Evolutionary conservation across 2,329 filamentous ascomycete genomes (phyloP).

Genomic region (Grosmannia penicillata): DNA sequence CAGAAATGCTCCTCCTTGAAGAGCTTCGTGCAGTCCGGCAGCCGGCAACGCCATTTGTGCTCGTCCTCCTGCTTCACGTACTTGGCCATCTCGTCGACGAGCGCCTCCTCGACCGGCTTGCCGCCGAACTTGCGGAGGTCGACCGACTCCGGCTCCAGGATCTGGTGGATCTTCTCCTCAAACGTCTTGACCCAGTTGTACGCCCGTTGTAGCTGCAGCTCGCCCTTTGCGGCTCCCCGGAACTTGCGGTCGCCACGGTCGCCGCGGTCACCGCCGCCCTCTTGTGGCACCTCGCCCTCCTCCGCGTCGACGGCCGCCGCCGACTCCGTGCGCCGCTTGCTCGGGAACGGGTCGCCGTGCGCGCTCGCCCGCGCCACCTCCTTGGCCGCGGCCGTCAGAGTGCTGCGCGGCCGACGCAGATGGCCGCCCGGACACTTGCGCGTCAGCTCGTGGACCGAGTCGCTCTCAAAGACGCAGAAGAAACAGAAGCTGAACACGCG

Average conservation of each 20-base stretch:
- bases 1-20: constrained; percentile 98
- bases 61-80: constrained; percentile 96
- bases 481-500: constrained; percentile 98
- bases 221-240: constrained; percentile 58
- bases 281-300: constrained; percentile 46
- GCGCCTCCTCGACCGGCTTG: constrained; percentile 67
- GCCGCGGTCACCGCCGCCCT: constrained; percentile 40
- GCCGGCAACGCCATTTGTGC: constrained; percentile 91
- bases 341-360: constrained; percentile 66
- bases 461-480: constrained; percentile 97
- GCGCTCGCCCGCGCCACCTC: constrained; percentile 77
- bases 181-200: constrained; percentile 99
- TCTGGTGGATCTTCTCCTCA: constrained; percentile 88
- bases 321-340: constrained; percentile 52
- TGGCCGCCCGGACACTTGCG: constrained; percentile 97
- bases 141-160: constrained; percentile 76
- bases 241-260: constrained; percentile 32
- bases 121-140: constrained; percentile 87
- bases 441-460: constrained; percentile 89
- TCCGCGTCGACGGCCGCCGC: constrained; percentile 34
- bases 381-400: constrained; percentile 69
- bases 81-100: constrained; percentile 75
- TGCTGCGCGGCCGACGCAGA: constrained; percentile 76
- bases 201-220: constrained; percentile 83
- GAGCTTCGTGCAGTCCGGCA: constrained; percentile 87